Evolutionary conservation across 2,329 filamentous ascomycete genomes (phyloP), one percentile per base, ranked within the genome.

Genomic region (Leptodontidium sp.): DNA sequence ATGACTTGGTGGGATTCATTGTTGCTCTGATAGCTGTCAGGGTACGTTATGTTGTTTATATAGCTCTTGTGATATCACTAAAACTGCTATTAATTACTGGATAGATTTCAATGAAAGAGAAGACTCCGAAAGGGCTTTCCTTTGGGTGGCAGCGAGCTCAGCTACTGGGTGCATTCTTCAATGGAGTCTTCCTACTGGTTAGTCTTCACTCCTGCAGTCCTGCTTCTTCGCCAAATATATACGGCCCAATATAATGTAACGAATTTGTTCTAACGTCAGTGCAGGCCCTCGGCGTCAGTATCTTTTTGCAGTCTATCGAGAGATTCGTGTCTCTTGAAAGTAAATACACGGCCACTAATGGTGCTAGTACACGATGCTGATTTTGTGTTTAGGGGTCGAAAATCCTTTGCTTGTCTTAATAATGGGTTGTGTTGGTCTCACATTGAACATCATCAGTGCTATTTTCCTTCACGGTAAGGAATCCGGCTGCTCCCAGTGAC

Each of bases 101-200:
- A 70, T 64, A 90, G 89, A 79, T 90, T 67, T 84, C 89, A 24
- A 85, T 90, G 71, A 81, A 84, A 52, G 81, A 82, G 55, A 80
- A 85, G 5, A 86, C 86, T 0, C 90, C 90, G 0, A 82, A 86
- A 70, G 83, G 82, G 11, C 82, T 92, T 17, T 87, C 91, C 0
- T 94, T 92, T 73, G 91, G 91, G n/a, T 94, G 91, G 91, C 89
- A 92, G 67, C 85, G 92, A 40, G 90, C 91, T 17, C 86, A 87
- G n/a, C 78, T 93, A 0, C 82, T 94, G 0, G 91, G 91, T 5
- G 90, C 91, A 26, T 94, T 94, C 79, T 94, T 94, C 84, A 94
- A 94, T 75, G 91, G 91, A 15, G 88, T 90, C 1, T 92, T 94
- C 68, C 84, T 94, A 1, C 79, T 93, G 17, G 91, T 58, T 24